Evolutionary conservation across 2,329 filamentous ascomycete species (phyloP).

Genomic region (Fusarium nodosum): DNA sequence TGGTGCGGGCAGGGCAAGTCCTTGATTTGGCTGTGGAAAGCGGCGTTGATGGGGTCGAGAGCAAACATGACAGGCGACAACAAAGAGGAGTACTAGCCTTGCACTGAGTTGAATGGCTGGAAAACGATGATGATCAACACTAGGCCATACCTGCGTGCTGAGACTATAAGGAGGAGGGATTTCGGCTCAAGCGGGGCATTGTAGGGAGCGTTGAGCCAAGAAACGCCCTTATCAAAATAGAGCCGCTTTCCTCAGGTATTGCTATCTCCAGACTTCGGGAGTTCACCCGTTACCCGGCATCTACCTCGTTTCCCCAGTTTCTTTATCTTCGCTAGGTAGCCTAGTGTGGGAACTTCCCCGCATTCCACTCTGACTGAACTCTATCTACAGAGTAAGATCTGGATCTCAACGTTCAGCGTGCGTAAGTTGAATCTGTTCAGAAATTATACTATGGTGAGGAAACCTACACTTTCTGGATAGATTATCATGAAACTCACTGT

Average conservation of each 20-base stretch:
- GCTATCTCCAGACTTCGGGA: not conserved
- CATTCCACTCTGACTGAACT: not conserved
- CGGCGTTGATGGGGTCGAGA: not conserved
- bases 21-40: not conserved
- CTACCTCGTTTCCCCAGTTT: not conserved
- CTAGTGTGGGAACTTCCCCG: not conserved
- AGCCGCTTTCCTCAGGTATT: not conserved
- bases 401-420: too few species aligned
- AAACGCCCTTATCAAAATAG: not conserved
- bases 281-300: not conserved
- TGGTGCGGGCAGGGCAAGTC: not conserved
- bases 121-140: too few species aligned
- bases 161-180: too few species aligned
- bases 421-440: not conserved
- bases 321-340: not conserved
- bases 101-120: not conserved
- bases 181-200: too few species aligned
- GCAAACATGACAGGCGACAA: not conserved
- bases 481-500: not conserved
- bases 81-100: accelerated
- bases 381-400: not conserved
- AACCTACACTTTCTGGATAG: not conserved
- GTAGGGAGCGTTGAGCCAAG: too few species aligned
- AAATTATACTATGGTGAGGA: accelerated
- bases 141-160: too few species aligned